Evolutionary conservation across 768 basidiomycete genomes (phyloP), one percentile per base, ranked within the genome.

Genomic region (Neoboletus brunneissimus): DNA sequence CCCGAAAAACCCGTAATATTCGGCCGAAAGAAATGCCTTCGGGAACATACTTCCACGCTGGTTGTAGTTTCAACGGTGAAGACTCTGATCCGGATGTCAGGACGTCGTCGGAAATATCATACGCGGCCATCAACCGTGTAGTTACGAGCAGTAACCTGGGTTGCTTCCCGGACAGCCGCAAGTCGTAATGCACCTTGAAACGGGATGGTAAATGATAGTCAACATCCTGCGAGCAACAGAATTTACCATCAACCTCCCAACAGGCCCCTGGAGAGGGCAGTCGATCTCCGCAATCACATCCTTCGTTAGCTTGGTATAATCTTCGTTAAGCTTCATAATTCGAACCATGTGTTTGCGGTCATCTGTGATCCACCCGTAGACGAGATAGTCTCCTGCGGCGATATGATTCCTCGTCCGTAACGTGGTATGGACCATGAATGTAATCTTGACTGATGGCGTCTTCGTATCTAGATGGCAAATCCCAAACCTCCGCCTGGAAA

Each of bases 341-440:
- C 67, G 70, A 35, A 70, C 23, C 58, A 70, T 51, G 44, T 70
- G 68, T 48, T 31, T 63, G 51, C 66, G 70, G 11, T 70, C 65
- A 11, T 63, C 61, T 18, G 67, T 67, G 20, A 71, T 67, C 68
- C 68, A 70, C 12, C 70, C 68, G 35, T 67, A 72, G 34, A 60
- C 57, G 18, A 67, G n/a, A 20, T 67, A 68, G 43, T 67, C 66
- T 18, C 66, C 67, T 22, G 56, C 66, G 16, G 48, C 61, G 43
- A 55, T 43, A n/a, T 70, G 61, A 44, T 59, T 72, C 50, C 69
- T 64, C n/a, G 67, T 60, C 31, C 61, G 64, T 7, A 48, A 13
- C 1, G 57, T 55, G 37, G 69, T 66, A 49, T 65, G 64, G n/a
- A 67, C 49, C 52, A 48, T 66, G n/a, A 68, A 56, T 15, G 60